Percentiles rank a stretch among this genome's conserved stretches.
These are phyloP conservation scores for Botrytis galanthina DNA, from an alignment of 2,329 filamentous ascomycete genomes.

Conservation along the genomic window DNA sequence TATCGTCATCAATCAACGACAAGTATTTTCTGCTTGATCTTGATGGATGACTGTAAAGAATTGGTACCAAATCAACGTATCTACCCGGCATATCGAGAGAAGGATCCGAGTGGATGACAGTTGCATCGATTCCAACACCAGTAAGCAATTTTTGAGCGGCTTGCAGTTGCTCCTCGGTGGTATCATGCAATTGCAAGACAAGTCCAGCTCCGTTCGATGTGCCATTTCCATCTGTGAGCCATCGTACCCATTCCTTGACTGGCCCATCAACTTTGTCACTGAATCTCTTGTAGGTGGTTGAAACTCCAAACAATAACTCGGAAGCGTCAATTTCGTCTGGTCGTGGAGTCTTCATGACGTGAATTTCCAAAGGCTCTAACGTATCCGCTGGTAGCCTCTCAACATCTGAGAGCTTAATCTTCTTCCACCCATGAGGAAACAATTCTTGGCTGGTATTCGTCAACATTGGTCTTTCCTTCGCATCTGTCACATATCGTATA, in stretches of 20 bases:
- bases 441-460: slow-evolving; percentile 33
- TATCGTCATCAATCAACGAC: slow-evolving; percentile 39
- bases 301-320: slow-evolving; percentile 59
- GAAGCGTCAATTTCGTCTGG: slow-evolving; percentile 53
- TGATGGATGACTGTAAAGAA: slow-evolving; percentile 50
- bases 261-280: slow-evolving; percentile 48
- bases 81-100: slow-evolving; percentile 57
- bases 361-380: slow-evolving; percentile 28
- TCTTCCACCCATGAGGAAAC: slow-evolving; percentile 31
- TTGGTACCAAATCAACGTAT: slow-evolving; percentile 55
- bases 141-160: slow-evolving; percentile 48
- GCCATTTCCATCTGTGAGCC: slow-evolving; percentile 57
- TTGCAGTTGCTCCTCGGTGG: slow-evolving; percentile 50
- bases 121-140: slow-evolving; percentile 53
- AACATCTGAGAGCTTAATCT: slow-evolving; percentile 26
- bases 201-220: slow-evolving; percentile 57
- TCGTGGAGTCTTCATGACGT: slow-evolving; percentile 40
- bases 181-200: slow-evolving; percentile 53
- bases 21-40: slow-evolving; percentile 33
- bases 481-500: slow-evolving; percentile 35
- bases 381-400: slow-evolving; percentile 27
- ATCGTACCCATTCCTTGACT: slow-evolving; percentile 58
- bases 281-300: slow-evolving; percentile 57
- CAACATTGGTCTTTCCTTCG: slow-evolving; percentile 28
- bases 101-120: slow-evolving; percentile 54